Evolutionary conservation across 441 rosid species (phyloP), one percentile per base, ranked within the genome.

Genomic region (Populus hybrid): DNA sequence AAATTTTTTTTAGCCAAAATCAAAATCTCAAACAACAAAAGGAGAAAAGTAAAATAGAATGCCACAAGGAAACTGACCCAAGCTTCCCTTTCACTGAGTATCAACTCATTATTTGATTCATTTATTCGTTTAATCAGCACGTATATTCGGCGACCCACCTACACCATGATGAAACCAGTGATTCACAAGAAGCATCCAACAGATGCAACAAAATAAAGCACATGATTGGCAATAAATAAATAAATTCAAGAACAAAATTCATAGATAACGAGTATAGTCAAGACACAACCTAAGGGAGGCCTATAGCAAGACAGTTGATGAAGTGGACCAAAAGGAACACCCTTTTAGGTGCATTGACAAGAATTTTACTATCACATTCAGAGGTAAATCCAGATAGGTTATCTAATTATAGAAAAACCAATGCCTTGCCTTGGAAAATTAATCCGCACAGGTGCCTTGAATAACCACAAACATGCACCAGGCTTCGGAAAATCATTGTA

Each of bases 1-100:
- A 38, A 38, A 0, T 0, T 10, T 38, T 38, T 38, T 38, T 35
- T 35, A 42, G 23, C 23, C 34, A 32, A 65, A 66, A 32, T 10
- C 32, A 50, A 32, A 36, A 24, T 71, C 1, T 28, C 4, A 30
- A 30, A 30, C 32, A 28, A 28, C 30, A n/a, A 30, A 30, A 0
- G 32, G 32, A 30, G 32, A 26, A 57, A 20, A 20, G 36, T 23
- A 70, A 68, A 26, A 70, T 1, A 57, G 72, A 77, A 59, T 30
- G 74, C 57, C 14, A 35, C 69, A 24, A 18, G 35, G 63, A 70
- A 67, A 86, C 94, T 78, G 42, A 92, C 96, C 99, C 99, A 93
- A 28, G 97, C 97, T 72, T 81, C 87, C 79, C 85, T 92, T 82
- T 95, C 96, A 65, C 94, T 95, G 75, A 95, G 81, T 75, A 93